Evolutionary conservation across 345 rosid species (phyloP), one percentile per base, ranked within the genome.

Genomic region (Boechera stricta): DNA sequence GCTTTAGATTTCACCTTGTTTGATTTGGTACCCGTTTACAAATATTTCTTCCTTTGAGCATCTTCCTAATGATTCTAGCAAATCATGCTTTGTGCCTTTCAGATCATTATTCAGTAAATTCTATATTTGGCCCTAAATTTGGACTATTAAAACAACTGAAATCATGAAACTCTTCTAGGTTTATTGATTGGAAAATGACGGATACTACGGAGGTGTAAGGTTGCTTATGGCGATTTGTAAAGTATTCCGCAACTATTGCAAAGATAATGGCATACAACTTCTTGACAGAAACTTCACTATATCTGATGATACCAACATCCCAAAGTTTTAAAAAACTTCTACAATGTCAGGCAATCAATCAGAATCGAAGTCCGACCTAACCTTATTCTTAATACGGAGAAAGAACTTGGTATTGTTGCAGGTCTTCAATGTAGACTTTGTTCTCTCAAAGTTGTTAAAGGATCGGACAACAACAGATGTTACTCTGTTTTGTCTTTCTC

Each of bases 401-500:
- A 89, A 77, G 90, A 90, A 76, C 92, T 94, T 29, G 97, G 98
- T 42, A 92, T 92, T 49, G 89, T 92, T 77, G 97, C 98, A 33
- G 98, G 98, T 70, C 95, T 94, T 79, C 98, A 16, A 16, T 16
- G 16, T 16, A 16, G 16, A 16, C 16, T 16, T 16, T 16, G 16
- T 16, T 16, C 16, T 16, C 16, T 16, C 16, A 16, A 16, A 16
- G 16, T 16, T 16, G 16, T 16, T 16, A 16, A 16, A 16, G 16
- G 16, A 16, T 16, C 16, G 16, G 16, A 16, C 16, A 16, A 16
- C 16, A 16, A 16, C 16, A 16, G 16, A 16, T 16, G 16, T 16
- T 16, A 16, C 16, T 16, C 16, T 16, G 16, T 16, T 16, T 16
- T 16, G 16, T 16, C 16, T 16, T 16, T 16, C 16, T 16, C 16